These are phyloP conservation scores for Amanita rimosa DNA, from an alignment of 768 basidiomycete species.

Conservation along the genomic window DNA sequence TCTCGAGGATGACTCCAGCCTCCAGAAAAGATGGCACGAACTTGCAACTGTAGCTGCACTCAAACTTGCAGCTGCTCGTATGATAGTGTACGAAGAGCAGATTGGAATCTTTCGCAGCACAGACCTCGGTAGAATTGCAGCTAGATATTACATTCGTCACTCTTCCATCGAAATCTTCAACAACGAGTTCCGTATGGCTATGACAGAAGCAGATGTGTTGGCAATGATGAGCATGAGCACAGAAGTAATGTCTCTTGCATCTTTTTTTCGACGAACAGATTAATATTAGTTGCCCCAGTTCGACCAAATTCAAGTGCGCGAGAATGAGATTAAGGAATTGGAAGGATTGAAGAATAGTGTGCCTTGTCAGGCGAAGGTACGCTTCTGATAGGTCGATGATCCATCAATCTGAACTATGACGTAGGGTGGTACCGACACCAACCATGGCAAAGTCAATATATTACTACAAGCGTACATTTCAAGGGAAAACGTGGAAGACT, in stretches of 20 bases:
- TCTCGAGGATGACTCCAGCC: constrained; percentile 55
- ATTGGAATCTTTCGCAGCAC: constrained; percentile 58
- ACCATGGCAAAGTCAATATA: constrained; percentile 86
- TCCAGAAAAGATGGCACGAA: constrained; percentile 58
- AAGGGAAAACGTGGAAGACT: constrained; percentile 73
- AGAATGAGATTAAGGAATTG: constrained; percentile 80
- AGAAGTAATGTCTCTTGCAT: constrained; percentile 43
- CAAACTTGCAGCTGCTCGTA: constrained; percentile 55
- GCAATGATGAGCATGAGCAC: constrained; percentile 81
- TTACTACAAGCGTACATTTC: constrained; percentile 89
- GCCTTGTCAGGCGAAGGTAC: constrained; percentile 76
- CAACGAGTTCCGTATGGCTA: constrained; percentile 58
- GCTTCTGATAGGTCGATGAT: constrained; percentile 7
- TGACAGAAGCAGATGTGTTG: constrained; percentile 91
- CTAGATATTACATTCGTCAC: constrained; percentile 90
- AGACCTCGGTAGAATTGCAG: constrained; percentile 93
- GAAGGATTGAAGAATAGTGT: constrained; percentile 51
- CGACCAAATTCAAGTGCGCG: constrained; percentile 88
- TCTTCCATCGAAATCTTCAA: constrained; percentile 84
- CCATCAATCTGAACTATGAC: neutral
- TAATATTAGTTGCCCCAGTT: constrained; percentile 40
- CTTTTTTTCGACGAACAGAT: neutral
- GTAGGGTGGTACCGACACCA: constrained; percentile 45
- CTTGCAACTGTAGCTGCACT: constrained; percentile 58
- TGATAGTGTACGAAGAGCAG: constrained; percentile 67